phyloP scores from a whole-genome alignment of 768 basidiomycete species.

The Dentipellis sp. region DNA sequence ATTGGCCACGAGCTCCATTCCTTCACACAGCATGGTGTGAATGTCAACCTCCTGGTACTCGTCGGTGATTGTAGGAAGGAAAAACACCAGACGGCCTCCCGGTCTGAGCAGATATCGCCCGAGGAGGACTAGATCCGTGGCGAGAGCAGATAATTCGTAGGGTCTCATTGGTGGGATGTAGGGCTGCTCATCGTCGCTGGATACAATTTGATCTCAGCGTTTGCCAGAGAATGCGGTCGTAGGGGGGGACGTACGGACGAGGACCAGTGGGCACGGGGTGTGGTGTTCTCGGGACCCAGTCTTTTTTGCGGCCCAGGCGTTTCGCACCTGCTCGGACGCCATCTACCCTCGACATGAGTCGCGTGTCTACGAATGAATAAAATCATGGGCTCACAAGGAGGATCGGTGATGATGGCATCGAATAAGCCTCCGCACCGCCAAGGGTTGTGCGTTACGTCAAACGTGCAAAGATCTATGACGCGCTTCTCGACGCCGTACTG shows the following conservation, averaged over 20 bases:
- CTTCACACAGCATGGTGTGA: conserved; percentile 65
- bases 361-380: not conserved
- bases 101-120: conserved; percentile 81
- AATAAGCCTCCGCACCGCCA: conserved; percentile 86
- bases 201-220: too few relatives aligned
- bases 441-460: conserved; percentile 87
- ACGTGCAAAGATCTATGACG: conserved; percentile 81
- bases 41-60: conserved; percentile 88
- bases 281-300: conserved; percentile 13
- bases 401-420: conserved; percentile 92
- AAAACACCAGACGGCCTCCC: conserved; percentile 87
- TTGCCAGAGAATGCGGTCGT: conserved; percentile 6
- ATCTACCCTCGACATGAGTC: conserved; percentile 36
- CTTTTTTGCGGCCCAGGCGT: conserved; percentile 60
- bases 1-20: conserved; percentile 84
- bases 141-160: conserved; percentile 83
- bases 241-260: not conserved
- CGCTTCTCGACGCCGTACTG: conserved; percentile 73
- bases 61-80: conserved; percentile 87
- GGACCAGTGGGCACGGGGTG: not conserved
- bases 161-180: conserved; percentile 89
- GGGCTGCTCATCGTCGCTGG: conserved; percentile 38
- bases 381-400: conserved; percentile 60
- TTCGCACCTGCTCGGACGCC: conserved; percentile 89
- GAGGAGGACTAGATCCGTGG: conserved; percentile 70